phyloP scores from a whole-genome alignment of 2,329 filamentous ascomycete genomes.

The Pseudogymnoascus sp. region DNA sequence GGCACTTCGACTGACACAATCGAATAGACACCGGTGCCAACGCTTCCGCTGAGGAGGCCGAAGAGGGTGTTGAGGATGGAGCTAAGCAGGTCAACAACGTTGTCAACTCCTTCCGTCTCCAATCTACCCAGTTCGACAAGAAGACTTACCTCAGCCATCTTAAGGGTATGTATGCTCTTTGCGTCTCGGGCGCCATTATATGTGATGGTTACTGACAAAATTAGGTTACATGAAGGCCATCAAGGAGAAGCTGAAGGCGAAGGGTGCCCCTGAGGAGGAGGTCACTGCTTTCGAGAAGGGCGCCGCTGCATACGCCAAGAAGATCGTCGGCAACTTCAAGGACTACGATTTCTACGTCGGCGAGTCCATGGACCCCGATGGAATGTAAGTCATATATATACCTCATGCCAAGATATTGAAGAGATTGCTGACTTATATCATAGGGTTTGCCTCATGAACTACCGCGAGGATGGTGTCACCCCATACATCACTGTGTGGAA shows the following conservation, averaged over 20 bases:
- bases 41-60: slow-evolving; percentile 85
- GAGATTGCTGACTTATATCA: slow-evolving; percentile 10
- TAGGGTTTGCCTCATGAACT: slow-evolving; percentile 88
- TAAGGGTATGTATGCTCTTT: slow-evolving; percentile 64
- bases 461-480: slow-evolving; percentile 90
- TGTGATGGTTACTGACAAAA: slow-evolving; percentile 16
- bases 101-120: slow-evolving; percentile 83
- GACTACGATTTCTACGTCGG: slow-evolving; percentile 93
- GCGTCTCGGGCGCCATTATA: background rate
- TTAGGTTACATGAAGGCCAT: slow-evolving; percentile 86
- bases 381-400: slow-evolving; percentile 60
- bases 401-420: slow-evolving; percentile 2
- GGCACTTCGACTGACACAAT: slow-evolving; percentile 15
- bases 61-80: slow-evolving; percentile 64
- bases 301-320: slow-evolving; percentile 68
- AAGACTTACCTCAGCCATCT: slow-evolving; percentile 75
- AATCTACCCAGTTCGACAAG: slow-evolving; percentile 76
- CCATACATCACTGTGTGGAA: slow-evolving; percentile 92
- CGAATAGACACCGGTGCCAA: slow-evolving; percentile 80
- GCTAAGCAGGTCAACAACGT: slow-evolving; percentile 82
- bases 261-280: slow-evolving; percentile 53
- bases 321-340: slow-evolving; percentile 77
- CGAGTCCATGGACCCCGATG: slow-evolving; percentile 86
- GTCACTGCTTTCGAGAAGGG: slow-evolving; percentile 74
- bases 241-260: slow-evolving; percentile 61